Base-by-base conservation (phyloP, 2,329 filamentous ascomycete genomes). In the Ceratocystis albifundus region DNA sequence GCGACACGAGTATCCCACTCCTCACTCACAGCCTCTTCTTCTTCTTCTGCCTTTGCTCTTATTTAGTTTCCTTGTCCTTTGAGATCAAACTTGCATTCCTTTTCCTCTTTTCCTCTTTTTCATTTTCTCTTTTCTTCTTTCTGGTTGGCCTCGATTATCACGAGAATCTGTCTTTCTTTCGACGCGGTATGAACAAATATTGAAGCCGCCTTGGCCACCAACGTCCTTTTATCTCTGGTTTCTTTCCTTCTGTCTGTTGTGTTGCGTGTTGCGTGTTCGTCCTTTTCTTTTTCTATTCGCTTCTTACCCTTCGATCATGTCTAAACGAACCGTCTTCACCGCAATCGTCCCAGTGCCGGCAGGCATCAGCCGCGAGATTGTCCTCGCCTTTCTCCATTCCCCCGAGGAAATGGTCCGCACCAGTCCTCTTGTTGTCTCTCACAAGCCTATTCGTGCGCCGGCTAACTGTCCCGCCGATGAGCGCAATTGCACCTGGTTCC, bases 401-500 rank as follows among this genome's bases (percentile, higher is more conserved):
- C 90, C 95, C 76, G 74, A 81, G 62, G 86, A 86, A 71, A 95
- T 96, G 87, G 95, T 96, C 72, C 87, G 93, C 73, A 79, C 96
- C 67, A 96, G 95, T 74, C 90, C 90, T 1, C 80, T 95, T 61
- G 87, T 96, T 66, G 84, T 88, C 69, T 85, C 88, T 68, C 83
- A 89, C 67, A 82, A 86, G 70, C 80, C 80, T 41, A 89, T 89
- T 75, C 80, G 82, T 61, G 80, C 89, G 1, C 89, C 90, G 0
- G 72, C 80, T 28, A 82, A 86, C 72, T 86, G 88, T 12, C 78
- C 83, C 0, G 77, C 84, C 17, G 89, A 94, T 70, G 90, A 96
- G 77, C 64, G 28, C 12, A 78, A 83, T 69, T 88, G 85, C 70
- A 78, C 78, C 20, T 96, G 91, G 91, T 95, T 92, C 76, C 82